Percentiles rank a stretch among this genome's conserved stretches.
phyloP scores from a whole-genome alignment of 768 basidiomycete genomes.

The Mycena capillaripes region DNA sequence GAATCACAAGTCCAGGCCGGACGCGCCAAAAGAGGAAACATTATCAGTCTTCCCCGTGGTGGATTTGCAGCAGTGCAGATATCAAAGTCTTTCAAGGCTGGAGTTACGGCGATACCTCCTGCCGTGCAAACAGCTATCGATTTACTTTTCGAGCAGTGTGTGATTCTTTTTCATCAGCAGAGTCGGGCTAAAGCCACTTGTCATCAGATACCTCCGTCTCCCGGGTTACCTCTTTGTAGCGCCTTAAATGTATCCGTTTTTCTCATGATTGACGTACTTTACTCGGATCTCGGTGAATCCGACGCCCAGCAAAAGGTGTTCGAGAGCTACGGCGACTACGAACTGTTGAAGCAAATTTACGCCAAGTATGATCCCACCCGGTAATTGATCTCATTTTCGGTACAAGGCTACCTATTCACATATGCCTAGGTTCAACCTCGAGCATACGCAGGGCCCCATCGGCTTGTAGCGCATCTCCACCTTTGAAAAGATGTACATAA shows the following conservation, averaged over 20 bases:
- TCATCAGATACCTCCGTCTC: constrained; percentile 48
- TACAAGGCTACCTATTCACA: background rate
- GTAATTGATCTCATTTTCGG: background rate
- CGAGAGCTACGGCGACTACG: constrained; percentile 54
- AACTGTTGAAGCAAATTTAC: background rate
- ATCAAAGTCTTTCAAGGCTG: constrained; percentile 42
- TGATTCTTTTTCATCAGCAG: background rate
- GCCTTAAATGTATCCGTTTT: background rate
- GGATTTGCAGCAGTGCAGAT: constrained; percentile 53
- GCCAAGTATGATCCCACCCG: background rate
- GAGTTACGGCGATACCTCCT: constrained; percentile 35
- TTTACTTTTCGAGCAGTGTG: constrained; percentile 48
- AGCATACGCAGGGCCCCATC: background rate
- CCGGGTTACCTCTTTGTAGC: constrained; percentile 53
- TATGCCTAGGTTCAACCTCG: background rate
- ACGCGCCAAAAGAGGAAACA: constrained; percentile 51
- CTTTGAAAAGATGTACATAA: too few species aligned
- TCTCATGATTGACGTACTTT: background rate
- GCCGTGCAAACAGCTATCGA: constrained; percentile 44
- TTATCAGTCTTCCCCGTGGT: constrained; percentile 52
- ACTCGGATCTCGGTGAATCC: constrained; percentile 50
- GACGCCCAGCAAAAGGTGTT: constrained; percentile 56
- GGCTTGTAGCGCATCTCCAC: background rate
- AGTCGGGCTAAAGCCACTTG: background rate
- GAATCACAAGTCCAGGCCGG: constrained; percentile 51